Percentiles rank a stretch among this genome's conserved stretches.
Conservation (phyloP, 305 asterid genomes). For the Fraxinus albicans region DNA sequence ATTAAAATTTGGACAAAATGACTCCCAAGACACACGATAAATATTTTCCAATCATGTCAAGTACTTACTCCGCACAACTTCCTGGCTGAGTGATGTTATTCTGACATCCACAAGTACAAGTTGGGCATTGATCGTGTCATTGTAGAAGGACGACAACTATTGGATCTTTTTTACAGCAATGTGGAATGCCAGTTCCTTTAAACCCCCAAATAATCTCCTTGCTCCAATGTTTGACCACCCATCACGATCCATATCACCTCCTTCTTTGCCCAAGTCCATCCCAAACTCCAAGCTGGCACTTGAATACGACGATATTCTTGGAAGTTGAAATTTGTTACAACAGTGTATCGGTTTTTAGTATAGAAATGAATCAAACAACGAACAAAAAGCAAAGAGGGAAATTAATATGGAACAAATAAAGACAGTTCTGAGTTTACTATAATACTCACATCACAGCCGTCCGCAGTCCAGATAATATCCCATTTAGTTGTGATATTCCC, state of each 20-base stretch:
- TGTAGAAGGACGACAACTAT: constrained; percentile 52
- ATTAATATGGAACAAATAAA: background rate
- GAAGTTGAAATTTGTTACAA: constrained; percentile 57
- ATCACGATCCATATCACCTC: constrained; percentile 67
- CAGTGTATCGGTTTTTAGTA: constrained; percentile 40
- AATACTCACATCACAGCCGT: constrained; percentile 57
- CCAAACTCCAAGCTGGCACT: constrained; percentile 69
- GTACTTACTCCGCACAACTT: constrained; percentile 55
- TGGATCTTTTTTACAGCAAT: constrained; percentile 62
- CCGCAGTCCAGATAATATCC: constrained; percentile 59
- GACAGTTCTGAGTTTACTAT: background rate
- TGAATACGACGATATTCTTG: constrained; percentile 61
- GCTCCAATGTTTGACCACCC: constrained; percentile 66
- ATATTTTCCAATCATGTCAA: background rate
- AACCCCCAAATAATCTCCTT: constrained; percentile 68
- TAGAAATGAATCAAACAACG: background rate
- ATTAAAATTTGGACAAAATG: too few species aligned
- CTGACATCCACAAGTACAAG: constrained; percentile 68
- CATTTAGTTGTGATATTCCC: constrained; percentile 61
- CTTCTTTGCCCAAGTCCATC: constrained; percentile 78
- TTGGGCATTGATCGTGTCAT: constrained; percentile 73
- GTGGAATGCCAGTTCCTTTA: constrained; percentile 52
- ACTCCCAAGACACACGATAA: too few species aligned
- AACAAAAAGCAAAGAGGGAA: background rate
- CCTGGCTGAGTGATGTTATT: constrained; percentile 57